Base-by-base conservation (phyloP, 768 basidiomycete species). In the Mycena haematopus region DNA sequence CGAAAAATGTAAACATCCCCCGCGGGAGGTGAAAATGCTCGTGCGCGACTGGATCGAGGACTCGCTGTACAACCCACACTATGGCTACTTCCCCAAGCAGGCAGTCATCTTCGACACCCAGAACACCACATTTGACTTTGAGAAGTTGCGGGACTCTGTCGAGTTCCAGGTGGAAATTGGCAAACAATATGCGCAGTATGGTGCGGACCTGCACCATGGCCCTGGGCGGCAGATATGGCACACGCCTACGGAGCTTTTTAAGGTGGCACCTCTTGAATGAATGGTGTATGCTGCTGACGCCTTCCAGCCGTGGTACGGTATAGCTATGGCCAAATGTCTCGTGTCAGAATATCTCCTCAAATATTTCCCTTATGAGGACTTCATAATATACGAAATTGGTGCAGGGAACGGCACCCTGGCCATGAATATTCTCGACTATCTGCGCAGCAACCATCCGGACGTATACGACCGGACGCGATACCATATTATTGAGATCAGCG, bases 341-440 rank as follows among this genome's bases (percentile, higher is more conserved):
- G 89, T 93, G 22, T 89, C 92, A 0, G 92, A 96, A 68, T 98
- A 99, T 76, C 86, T 97, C 70, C 84, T 95, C 65, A 95, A 95
- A 72, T 91, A 95, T 73, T 99, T 93, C 75, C 96, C 96, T 0
- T 96, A 98, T 72, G 91, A 97, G 76, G 95, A 97, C 74, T 88
- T 99, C 67, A 86, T 92, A 65, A 89, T 99, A 55, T 99, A 98
- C 79, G 97, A 99, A 75, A 91, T 99, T 69, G 97, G 97, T 36
- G 97, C 95, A 2, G 97, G 97, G 44, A 99, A 99, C 71, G 97
- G 97, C 14, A 96, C 96, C 1, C 82, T 99, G 59, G 96, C 96
- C 31, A 77, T 85, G 75, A 90, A 98, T 73, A 87, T 97, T 55
- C 87, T 99, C 59, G 83, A 93, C 73, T 92, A 86, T 70, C 76